Evolutionary conservation across 192 early-diverging fungal genomes (phyloP).

Genomic region (Thoreauomyces humboldtii): DNA sequence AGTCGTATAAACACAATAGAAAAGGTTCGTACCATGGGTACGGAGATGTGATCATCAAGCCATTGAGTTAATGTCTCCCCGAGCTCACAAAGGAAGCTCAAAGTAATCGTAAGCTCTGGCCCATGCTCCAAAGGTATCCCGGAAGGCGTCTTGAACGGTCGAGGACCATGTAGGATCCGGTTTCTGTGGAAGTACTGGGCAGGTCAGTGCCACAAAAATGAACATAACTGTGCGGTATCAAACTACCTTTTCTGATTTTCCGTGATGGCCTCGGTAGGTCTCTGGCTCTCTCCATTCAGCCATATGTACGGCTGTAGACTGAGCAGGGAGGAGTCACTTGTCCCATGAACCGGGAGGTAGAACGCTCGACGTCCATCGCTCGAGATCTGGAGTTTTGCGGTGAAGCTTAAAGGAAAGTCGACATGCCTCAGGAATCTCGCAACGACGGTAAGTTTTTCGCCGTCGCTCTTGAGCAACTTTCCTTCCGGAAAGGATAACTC

Average conservation of each 20-base stretch:
- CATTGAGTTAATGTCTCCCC: constrained; percentile 39
- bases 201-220: no score
- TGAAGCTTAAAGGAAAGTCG: constrained; percentile 42
- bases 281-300: constrained; percentile 1
- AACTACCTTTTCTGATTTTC: constrained; percentile 32
- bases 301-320: constrained; percentile 36
- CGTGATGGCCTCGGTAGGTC: constrained; percentile 7
- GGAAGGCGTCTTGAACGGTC: constrained; percentile 34
- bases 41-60: constrained; percentile 40
- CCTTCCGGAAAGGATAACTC: constrained; percentile 54
- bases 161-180: constrained; percentile 27
- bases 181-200: no score
- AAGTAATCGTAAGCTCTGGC: constrained; percentile 9
- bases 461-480: constrained; percentile 47
- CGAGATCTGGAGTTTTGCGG: constrained; percentile 39
- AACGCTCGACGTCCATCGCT: constrained; percentile 29
- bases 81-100: constrained; percentile 14
- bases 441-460: constrained; percentile 45
- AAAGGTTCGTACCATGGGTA: constrained; percentile 5
- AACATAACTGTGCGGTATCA: not conserved
- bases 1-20: no score
- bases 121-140: constrained; percentile 39
- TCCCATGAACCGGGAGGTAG: constrained; percentile 49
- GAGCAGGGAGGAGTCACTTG: constrained; percentile 33
- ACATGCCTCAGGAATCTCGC: constrained; percentile 26